phyloP scores from a whole-genome alignment of 208 protist species.

The Plasmodiophora brassicae region DNA sequence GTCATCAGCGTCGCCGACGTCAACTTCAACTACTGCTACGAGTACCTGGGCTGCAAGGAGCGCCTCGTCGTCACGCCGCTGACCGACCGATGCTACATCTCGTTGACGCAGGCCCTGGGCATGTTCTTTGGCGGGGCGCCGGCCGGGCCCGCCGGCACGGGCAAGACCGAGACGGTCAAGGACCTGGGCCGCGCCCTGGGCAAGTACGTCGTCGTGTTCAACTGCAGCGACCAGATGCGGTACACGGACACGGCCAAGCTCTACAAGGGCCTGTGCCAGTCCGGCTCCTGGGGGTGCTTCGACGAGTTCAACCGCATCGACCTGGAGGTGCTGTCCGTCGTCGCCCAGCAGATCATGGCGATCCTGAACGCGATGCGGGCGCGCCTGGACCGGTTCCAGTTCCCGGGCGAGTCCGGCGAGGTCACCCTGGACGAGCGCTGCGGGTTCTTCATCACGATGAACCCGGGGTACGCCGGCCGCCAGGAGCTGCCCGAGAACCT shows the following conservation, averaged over 20 bases:
- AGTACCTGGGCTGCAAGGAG: constrained; percentile 73
- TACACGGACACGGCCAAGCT: constrained; percentile 68
- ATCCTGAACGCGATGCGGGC: constrained; percentile 65
- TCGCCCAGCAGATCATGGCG: constrained; percentile 69
- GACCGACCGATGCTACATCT: constrained; percentile 74
- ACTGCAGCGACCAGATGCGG: constrained; percentile 80
- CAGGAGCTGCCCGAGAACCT: constrained; percentile 96
- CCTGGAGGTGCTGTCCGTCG: constrained; percentile 75
- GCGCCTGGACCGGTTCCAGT: constrained; percentile 62
- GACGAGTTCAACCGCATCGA: constrained; percentile 84
- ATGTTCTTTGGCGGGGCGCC: constrained; percentile 75
- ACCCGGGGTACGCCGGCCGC: constrained; percentile 92
- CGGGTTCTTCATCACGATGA: constrained; percentile 97
- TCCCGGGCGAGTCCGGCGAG: constrained; percentile 63
- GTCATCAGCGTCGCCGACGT: constrained; percentile 68
- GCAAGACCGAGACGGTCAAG: constrained; percentile 83
- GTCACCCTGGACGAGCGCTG: constrained; percentile 63
- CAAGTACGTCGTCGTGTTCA: constrained; percentile 78
- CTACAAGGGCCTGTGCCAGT: constrained; percentile 75
- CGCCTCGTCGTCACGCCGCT: constrained; percentile 76
- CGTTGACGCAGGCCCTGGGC: constrained; percentile 69
- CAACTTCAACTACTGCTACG: constrained; percentile 72
- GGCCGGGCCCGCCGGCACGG: constrained; percentile 76
- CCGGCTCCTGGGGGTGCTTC: constrained; percentile 78
- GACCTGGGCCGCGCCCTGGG: constrained; percentile 75